Evolutionary conservation across 176 grass and related monocot species (phyloP).

Genomic region (Elaeis guineensis): DNA sequence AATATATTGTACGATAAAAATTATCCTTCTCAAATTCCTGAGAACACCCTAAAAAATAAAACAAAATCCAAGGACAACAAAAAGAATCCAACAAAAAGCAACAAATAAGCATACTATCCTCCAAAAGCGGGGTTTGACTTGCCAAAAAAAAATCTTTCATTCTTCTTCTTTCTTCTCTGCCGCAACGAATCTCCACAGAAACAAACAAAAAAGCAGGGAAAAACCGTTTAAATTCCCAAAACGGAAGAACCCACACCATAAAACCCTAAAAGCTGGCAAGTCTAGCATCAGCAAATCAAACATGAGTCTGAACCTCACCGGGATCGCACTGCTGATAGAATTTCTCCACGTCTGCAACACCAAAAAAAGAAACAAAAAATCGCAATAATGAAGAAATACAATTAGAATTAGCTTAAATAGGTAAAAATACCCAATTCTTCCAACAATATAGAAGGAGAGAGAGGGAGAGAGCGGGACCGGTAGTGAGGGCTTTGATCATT

Average conservation of each 20-base stretch:
- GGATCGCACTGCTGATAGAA: constrained; percentile 76
- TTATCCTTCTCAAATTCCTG: no score
- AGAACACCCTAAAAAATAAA: no score
- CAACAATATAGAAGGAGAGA: neutral
- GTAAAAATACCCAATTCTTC: neutral
- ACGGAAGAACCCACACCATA: neutral
- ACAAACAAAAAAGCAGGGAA: neutral
- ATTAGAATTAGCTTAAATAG: neutral
- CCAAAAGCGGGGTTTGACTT: no score
- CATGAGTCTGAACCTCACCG: constrained; percentile 32
- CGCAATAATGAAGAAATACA: neutral
- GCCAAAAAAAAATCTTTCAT: no score
- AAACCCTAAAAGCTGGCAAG: neutral
- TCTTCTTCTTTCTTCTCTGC: constrained; percentile 1
- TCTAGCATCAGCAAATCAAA: neutral
- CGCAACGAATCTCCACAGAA: constrained; percentile 2
- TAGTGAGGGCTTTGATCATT: constrained; percentile 91
- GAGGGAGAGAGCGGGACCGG: constrained; percentile 36
- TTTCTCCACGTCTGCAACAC: constrained; percentile 63
- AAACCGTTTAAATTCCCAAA: neutral
- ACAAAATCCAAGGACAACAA: no score
- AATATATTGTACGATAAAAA: no score
- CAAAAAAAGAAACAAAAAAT: constrained; percentile 17
- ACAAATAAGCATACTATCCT: no score
- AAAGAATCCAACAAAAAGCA: no score